Conservation (phyloP, 441 rosid species). For the Isatis lusitanica region DNA sequence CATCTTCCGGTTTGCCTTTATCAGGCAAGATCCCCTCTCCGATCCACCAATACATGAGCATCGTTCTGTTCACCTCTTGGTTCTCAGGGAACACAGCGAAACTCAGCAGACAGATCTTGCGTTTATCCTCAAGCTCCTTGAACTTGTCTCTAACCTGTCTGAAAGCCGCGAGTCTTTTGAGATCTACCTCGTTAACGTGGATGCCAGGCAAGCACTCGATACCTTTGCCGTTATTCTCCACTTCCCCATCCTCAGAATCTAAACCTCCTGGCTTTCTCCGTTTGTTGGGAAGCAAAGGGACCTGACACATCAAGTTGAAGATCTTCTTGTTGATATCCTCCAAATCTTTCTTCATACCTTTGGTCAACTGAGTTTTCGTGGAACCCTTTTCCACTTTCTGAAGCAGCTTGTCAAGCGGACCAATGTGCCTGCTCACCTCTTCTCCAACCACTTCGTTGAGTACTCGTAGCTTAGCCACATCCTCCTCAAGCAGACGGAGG, state of each 20-base stretch:
- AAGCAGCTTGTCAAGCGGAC: neutral
- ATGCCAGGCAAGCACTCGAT: slow-evolving; percentile 27
- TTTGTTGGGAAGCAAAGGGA: slow-evolving; percentile 37
- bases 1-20: slow-evolving; percentile 6
- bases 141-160: slow-evolving; percentile 18
- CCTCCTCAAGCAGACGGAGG: slow-evolving; percentile 12
- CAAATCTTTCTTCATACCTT: slow-evolving; percentile 15
- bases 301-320: slow-evolving; percentile 38
- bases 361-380: neutral
- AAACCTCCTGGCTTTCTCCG: neutral
- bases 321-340: slow-evolving; percentile 35
- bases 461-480: neutral
- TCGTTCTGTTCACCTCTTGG: slow-evolving; percentile 45
- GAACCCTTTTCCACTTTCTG: neutral
- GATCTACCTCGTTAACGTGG: neutral
- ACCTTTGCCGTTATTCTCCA: slow-evolving; percentile 2
- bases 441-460: neutral
- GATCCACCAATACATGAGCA: slow-evolving; percentile 56
- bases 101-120: slow-evolving; percentile 36
- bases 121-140: neutral
- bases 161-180: neutral
- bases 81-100: slow-evolving; percentile 49
- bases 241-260: neutral
- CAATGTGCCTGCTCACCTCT: neutral
- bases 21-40: slow-evolving; percentile 39